These are phyloP conservation scores for Hexamita inflata DNA, from an alignment of 208 protist genomes.

Conservation along the genomic window DNA sequence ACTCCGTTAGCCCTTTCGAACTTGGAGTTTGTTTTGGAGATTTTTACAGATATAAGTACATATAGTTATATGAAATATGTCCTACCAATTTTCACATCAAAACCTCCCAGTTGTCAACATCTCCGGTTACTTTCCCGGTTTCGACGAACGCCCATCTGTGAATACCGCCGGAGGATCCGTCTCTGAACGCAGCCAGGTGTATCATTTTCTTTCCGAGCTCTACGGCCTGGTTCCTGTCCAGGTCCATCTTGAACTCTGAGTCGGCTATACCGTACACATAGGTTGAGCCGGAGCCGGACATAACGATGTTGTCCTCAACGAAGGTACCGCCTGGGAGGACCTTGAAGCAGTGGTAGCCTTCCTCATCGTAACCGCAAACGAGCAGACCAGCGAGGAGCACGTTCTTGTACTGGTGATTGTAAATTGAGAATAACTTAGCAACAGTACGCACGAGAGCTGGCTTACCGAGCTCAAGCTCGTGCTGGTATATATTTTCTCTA, in stretches of 20 bases:
- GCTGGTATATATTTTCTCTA: too few relatives aligned
- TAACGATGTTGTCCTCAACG: neutral
- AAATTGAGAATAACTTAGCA: neutral
- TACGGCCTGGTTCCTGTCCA: neutral
- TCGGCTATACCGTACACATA: neutral
- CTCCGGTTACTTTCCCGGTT: neutral
- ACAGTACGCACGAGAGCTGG: neutral
- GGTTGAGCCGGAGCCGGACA: neutral
- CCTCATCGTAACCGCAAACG: neutral
- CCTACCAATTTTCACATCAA: too few relatives aligned
- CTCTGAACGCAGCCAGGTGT: neutral
- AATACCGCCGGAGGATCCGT: neutral
- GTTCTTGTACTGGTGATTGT: neutral
- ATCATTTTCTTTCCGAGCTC: neutral
- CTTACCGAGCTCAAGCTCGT: too few relatives aligned
- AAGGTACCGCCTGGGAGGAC: neutral
- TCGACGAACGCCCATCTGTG: neutral
- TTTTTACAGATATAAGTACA: too few relatives aligned
- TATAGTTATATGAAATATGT: too few relatives aligned
- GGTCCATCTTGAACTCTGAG: neutral
- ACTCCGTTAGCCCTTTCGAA: too few relatives aligned
- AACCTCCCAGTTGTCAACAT: too few relatives aligned
- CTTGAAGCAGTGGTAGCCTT: slow-evolving; percentile 12
- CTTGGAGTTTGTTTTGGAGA: too few relatives aligned
- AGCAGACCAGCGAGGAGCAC: neutral